These are phyloP conservation scores for Globisporangium echinulatum DNA, from an alignment of 352 stramenopile genomes.

Conservation along the genomic window DNA sequence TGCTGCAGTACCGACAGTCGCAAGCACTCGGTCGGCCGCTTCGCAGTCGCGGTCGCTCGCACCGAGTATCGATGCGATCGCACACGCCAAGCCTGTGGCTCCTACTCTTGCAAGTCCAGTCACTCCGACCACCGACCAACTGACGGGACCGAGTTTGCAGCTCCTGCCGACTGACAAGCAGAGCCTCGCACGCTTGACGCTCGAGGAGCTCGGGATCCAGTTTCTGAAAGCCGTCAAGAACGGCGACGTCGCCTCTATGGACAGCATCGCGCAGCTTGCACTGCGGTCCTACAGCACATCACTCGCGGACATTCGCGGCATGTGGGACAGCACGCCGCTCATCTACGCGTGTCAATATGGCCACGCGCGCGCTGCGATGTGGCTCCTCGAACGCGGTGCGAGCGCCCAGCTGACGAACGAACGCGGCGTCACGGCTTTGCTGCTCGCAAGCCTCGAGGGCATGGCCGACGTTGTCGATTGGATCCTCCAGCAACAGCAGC, in stretches of 20 bases:
- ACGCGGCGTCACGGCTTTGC: conserved; percentile 56
- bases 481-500: conserved; percentile 19
- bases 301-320: conserved; percentile 60
- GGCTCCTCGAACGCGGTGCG: conserved; percentile 42
- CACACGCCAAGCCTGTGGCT: conserved; percentile 1
- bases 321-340: conserved; percentile 81
- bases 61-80: conserved; percentile 7
- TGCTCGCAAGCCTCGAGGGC: conserved; percentile 67
- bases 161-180: conserved; percentile 8
- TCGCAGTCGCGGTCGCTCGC: neutral
- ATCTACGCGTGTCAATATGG: conserved; percentile 72
- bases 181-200: conserved; percentile 14
- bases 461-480: conserved; percentile 35
- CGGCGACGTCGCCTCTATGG: conserved; percentile 37
- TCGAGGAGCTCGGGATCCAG: conserved; percentile 47
- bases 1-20: no score
- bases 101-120: no score
- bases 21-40: neutral
- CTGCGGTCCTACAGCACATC: conserved; percentile 1
- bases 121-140: no score
- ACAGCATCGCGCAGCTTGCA: conserved; percentile 10
- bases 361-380: conserved; percentile 43
- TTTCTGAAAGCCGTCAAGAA: conserved; percentile 67
- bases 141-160: conserved; percentile 2
- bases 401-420: conserved; percentile 50